Evolutionary conservation across 495 filamentous ascomycete species (phyloP).

Genomic region (Aspergillus leporis): DNA sequence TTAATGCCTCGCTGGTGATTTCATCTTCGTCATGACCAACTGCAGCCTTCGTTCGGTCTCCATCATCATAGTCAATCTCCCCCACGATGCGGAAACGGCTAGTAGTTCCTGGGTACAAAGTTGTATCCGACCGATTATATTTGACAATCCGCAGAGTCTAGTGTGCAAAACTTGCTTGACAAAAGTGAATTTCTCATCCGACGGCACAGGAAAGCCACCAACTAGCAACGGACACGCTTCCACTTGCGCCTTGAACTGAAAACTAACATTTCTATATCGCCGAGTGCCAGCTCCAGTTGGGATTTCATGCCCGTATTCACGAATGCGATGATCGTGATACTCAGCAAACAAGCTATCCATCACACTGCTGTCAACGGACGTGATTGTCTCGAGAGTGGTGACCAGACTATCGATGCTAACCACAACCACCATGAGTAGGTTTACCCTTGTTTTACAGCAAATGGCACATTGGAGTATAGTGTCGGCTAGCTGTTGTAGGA

Average conservation of each 20-base stretch:
- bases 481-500: conserved; percentile 31
- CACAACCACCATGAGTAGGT: conserved; percentile 37
- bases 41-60: conserved; percentile 40
- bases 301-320: conserved; percentile 10
- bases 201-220: conserved; percentile 31
- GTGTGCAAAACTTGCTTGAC: conserved; percentile 34
- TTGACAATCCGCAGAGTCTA: conserved; percentile 28
- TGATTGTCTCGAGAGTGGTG: conserved; percentile 28
- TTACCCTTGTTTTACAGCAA: conserved; percentile 30
- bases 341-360: conserved; percentile 19
- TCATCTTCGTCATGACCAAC: conserved; percentile 36
- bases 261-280: conserved; percentile 10
- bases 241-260: conserved; percentile 24
- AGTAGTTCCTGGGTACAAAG: conserved; percentile 30
- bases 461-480: conserved; percentile 32
- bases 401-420: conserved; percentile 38
- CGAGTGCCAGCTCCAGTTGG: neutral
- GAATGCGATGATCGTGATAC: conserved; percentile 9
- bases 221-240: conserved; percentile 33
- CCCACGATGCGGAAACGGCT: conserved; percentile 22
- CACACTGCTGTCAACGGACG: conserved; percentile 17
- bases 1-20: conserved; percentile 20
- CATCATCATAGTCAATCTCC: conserved; percentile 38
- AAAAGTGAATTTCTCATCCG: conserved; percentile 36
- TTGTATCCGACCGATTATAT: conserved; percentile 30